A percentile compares a stretch with the other conserved stretches of the same genome.
Evolutionary conservation across 2,329 filamentous ascomycete species (phyloP).

Genomic region (Microdochium paspali): DNA sequence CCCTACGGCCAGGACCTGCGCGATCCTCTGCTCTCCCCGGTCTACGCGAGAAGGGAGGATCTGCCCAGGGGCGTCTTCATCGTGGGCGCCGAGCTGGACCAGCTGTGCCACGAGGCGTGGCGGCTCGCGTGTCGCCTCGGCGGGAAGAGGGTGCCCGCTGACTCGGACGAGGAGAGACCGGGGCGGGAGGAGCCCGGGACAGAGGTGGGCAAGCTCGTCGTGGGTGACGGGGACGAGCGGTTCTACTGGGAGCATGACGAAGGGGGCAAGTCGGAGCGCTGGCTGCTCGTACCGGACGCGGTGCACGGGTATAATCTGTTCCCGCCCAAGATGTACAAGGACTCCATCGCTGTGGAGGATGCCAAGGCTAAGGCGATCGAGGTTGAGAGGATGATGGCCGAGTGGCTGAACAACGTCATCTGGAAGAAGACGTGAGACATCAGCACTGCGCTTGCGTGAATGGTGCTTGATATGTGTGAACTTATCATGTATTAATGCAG

Average conservation of each 20-base stretch:
- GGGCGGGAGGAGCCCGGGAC: slow-evolving; percentile 13
- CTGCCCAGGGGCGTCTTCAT: slow-evolving; percentile 33
- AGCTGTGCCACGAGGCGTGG: slow-evolving; percentile 31
- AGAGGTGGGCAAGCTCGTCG: slow-evolving; percentile 10
- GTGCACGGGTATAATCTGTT: slow-evolving; percentile 29
- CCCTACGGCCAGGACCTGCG: slow-evolving; percentile 18
- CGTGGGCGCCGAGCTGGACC: slow-evolving; percentile 33
- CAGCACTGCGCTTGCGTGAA: slow-evolving; percentile 34
- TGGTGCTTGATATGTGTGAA: too few species aligned
- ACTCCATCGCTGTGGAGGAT: slow-evolving; percentile 18
- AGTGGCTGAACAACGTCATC: slow-evolving; percentile 19
- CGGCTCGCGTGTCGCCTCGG: slow-evolving; percentile 24
- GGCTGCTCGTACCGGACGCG: slow-evolving; percentile 31
- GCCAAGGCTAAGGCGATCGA: slow-evolving; percentile 18
- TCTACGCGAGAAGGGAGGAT: slow-evolving; percentile 16
- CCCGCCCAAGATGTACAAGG: slow-evolving; percentile 14
- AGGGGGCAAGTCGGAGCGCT: slow-evolving; percentile 19
- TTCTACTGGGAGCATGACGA: slow-evolving; percentile 23
- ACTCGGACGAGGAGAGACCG: slow-evolving; percentile 12
- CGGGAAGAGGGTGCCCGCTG: slow-evolving; percentile 16
- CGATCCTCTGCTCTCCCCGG: slow-evolving; percentile 31
- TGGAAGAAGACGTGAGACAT: slow-evolving; percentile 14
- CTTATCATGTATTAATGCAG: too few species aligned
- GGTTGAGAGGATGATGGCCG: slow-evolving; percentile 17
- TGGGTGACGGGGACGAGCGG: slow-evolving; percentile 19